Percentiles rank a stretch among this genome's conserved stretches.
Conservation (phyloP, 1,284 basidiomycete species). For the Athelia sp. region DNA sequence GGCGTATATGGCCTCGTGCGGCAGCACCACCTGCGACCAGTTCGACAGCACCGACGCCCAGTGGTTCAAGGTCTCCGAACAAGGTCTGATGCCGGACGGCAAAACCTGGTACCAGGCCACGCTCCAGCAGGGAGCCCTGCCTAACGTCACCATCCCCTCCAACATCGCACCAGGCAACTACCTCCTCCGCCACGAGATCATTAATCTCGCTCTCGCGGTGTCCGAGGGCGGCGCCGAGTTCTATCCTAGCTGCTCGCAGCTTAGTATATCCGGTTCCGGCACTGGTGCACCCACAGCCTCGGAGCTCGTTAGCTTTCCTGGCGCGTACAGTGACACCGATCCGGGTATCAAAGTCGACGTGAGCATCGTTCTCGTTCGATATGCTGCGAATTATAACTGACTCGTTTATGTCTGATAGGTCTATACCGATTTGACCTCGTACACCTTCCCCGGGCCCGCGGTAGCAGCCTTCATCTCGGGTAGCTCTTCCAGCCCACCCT, state of each 20-base stretch:
- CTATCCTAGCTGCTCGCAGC: constrained; percentile 64
- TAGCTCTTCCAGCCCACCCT: too few relatives aligned
- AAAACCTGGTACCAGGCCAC: background rate
- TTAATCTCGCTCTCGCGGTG: constrained; percentile 58
- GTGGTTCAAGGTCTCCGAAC: constrained; percentile 63
- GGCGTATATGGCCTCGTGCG: constrained; percentile 68
- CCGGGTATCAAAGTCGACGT: constrained; percentile 47
- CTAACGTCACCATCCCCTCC: constrained; percentile 47
- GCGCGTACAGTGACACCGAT: constrained; percentile 56
- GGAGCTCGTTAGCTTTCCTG: constrained; percentile 57
- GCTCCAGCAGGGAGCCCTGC: constrained; percentile 22
- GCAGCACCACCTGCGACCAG: constrained; percentile 47
- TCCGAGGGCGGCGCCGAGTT: constrained; percentile 57
- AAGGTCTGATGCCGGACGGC: constrained; percentile 15
- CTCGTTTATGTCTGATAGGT: too few relatives aligned
- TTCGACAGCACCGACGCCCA: constrained; percentile 53
- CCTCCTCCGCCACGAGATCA: constrained; percentile 68
- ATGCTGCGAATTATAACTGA: too few relatives aligned
- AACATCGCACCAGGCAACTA: constrained; percentile 59
- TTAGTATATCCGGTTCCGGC: constrained; percentile 48
- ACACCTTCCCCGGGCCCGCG: too few relatives aligned
- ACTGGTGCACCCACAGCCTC: constrained; percentile 33
- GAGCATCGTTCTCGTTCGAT: constrained; percentile 27
- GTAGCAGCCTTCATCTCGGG: too few relatives aligned
- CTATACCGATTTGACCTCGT: too few relatives aligned